These are phyloP conservation scores for Mycena floridula DNA, from an alignment of 768 basidiomycete species.

Conservation along the genomic window DNA sequence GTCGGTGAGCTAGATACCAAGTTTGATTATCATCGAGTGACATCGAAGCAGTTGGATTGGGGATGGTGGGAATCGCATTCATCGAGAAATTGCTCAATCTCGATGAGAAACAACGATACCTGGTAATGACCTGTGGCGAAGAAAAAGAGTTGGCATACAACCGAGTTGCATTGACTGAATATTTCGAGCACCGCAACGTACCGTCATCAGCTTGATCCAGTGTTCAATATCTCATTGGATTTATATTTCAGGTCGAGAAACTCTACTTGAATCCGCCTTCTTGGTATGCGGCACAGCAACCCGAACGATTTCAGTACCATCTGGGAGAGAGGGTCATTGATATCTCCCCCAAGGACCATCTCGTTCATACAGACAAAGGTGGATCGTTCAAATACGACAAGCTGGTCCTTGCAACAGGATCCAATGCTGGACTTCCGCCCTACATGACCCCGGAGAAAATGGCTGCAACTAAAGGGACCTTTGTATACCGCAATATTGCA, in stretches of 20 bases:
- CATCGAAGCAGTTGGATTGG: conserved; percentile 42
- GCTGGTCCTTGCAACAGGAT: conserved; percentile 67
- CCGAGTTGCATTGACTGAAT: conserved; percentile 52
- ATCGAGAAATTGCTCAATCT: conserved; percentile 62
- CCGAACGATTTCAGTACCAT: conserved; percentile 47
- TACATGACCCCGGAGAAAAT: conserved; percentile 40
- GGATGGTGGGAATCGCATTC: conserved; percentile 65
- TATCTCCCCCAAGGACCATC: conserved; percentile 30
- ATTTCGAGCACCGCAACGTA: conserved; percentile 52
- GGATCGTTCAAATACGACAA: conserved; percentile 48
- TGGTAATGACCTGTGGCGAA: conserved; percentile 57
- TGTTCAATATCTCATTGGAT: neutral
- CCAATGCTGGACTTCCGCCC: conserved; percentile 54
- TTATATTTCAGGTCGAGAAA: conserved; percentile 34
- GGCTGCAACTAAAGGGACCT: conserved; percentile 41
- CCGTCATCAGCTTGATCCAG: neutral
- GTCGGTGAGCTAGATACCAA: too few relatives aligned
- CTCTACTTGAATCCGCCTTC: conserved; percentile 50
- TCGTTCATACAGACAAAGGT: conserved; percentile 40
- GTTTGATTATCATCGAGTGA: neutral
- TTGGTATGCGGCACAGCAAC: conserved; percentile 58
- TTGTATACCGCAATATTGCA: conserved; percentile 67
- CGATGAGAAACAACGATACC: conserved; percentile 43
- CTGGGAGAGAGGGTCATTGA: conserved; percentile 40
- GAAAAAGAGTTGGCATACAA: conserved; percentile 49